Conservation (phyloP, 352 stramenopile species). For the Phytophthora melonis region DNA sequence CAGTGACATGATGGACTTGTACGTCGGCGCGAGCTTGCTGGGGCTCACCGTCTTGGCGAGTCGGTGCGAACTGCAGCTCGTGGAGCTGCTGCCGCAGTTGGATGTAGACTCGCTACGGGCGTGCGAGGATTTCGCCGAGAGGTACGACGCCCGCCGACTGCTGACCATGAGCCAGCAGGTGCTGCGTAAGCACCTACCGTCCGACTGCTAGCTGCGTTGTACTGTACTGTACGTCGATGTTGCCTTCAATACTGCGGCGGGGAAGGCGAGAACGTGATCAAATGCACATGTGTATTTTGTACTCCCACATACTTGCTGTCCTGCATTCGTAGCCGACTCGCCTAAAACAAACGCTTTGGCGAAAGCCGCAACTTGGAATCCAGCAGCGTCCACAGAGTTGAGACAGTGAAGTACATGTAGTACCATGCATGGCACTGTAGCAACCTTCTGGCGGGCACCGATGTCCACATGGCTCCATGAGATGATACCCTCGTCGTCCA, state of each 20-base stretch:
- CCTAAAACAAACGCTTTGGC: no score
- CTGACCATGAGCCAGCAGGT: conserved; percentile 55
- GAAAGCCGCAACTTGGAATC: no score
- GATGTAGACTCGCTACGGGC: conserved; percentile 59
- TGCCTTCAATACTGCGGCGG: background rate
- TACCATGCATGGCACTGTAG: background rate
- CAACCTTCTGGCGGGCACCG: background rate
- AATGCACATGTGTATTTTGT: no score
- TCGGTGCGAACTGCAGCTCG: conserved; percentile 72
- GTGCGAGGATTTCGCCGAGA: conserved; percentile 71
- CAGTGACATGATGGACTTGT: conserved; percentile 78
- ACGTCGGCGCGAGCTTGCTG: conserved; percentile 68
- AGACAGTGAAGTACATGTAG: background rate
- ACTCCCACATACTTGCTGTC: no score
- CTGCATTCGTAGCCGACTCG: no score
- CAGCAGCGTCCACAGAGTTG: no score
- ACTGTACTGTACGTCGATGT: background rate
- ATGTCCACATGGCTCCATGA: background rate
- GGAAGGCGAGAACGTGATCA: no score
- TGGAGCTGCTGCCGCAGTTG: conserved; percentile 57
- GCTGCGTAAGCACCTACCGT: conserved; percentile 32
- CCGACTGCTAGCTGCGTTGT: conserved; percentile 12
- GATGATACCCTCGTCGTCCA: background rate
- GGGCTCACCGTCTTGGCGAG: conserved; percentile 60
- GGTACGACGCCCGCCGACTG: conserved; percentile 65